Evolutionary conservation across 345 rosid genomes (phyloP).

Genomic region (Mangifera indica): DNA sequence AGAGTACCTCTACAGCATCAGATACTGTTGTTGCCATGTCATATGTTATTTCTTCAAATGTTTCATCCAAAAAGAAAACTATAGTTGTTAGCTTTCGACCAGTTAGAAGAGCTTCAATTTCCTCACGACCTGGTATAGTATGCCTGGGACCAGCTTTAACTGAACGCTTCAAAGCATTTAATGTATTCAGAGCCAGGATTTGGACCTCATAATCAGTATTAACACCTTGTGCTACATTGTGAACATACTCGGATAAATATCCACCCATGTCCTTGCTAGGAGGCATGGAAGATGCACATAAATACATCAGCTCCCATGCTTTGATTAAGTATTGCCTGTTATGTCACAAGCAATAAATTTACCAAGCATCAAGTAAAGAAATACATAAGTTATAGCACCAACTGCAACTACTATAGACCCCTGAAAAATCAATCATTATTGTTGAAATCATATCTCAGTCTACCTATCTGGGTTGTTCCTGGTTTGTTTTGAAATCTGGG

Average conservation of each 20-base stretch:
- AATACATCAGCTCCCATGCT: conserved; percentile 95
- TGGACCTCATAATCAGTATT: conserved; percentile 74
- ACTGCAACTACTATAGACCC: not conserved
- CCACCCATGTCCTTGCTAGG: conserved; percentile 97
- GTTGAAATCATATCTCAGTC: not conserved
- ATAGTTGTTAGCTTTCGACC: conserved; percentile 88
- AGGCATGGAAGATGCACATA: conserved; percentile 97
- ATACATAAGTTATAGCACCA: conserved; percentile 1
- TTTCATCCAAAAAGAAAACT: conserved; percentile 93
- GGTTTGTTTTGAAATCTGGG: conserved; percentile 94
- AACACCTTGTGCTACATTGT: conserved; percentile 68
- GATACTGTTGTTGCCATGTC: conserved; percentile 95
- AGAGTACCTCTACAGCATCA: conserved; percentile 93
- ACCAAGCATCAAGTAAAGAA: conserved; percentile 10
- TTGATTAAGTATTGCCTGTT: conserved; percentile 75
- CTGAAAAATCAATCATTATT: conserved; percentile 5
- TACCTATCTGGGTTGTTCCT: conserved; percentile 91
- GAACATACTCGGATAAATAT: conserved; percentile 87
- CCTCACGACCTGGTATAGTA: conserved; percentile 88
- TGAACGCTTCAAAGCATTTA: conserved; percentile 86
- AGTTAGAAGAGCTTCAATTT: conserved; percentile 88
- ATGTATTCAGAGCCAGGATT: conserved; percentile 69
- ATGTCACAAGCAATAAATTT: conserved; percentile 13
- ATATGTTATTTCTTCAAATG: conserved; percentile 94
- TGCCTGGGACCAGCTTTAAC: conserved; percentile 95